Evolutionary conservation across 1,284 basidiomycete genomes (phyloP).

Genomic region (Heterobasidion occidentale): DNA sequence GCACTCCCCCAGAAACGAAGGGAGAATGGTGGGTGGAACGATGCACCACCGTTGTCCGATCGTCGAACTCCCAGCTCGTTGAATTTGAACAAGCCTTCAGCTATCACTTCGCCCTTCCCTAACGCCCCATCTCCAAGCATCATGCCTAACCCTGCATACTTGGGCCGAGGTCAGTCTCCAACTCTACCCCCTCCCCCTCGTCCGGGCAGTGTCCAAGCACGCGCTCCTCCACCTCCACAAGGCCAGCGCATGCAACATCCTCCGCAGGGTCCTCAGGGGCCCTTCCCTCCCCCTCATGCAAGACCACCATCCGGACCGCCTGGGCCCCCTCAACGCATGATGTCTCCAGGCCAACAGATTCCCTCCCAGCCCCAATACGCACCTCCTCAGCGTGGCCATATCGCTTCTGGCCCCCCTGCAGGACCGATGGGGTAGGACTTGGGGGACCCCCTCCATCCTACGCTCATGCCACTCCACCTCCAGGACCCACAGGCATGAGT

Average conservation of each 20-base stretch:
- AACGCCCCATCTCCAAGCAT: conserved; percentile 44
- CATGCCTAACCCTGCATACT: conserved; percentile 34
- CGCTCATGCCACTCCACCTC: conserved; percentile 30
- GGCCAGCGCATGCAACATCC: conserved; percentile 25
- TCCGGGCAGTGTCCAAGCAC: conserved; percentile 50
- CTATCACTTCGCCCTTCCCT: conserved; percentile 89
- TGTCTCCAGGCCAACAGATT: conserved; percentile 18
- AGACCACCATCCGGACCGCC: conserved; percentile 31
- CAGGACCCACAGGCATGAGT: conserved; percentile 13
- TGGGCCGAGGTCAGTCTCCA: conserved; percentile 30
- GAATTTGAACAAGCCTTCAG: conserved; percentile 44
- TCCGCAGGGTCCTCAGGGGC: conserved; percentile 19
- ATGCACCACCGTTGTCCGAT: conserved; percentile 55
- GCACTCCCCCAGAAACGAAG: conserved; percentile 43
- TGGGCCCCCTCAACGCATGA: conserved; percentile 17
- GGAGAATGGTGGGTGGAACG: conserved; percentile 88
- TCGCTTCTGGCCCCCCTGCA: conserved; percentile 20
- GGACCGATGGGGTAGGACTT: conserved; percentile 5
- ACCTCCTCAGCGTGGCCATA: conserved; percentile 19
- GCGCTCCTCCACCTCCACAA: conserved; percentile 35
- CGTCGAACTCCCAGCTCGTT: conserved; percentile 47
- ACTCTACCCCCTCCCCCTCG: conserved; percentile 53
- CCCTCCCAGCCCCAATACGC: conserved; percentile 24
- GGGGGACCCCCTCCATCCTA: conserved; percentile 15
- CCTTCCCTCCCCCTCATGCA: conserved; percentile 23